These are phyloP conservation scores for Poterioochromonas sp. DNA, from an alignment of 352 stramenopile species.

Conservation along the genomic window DNA sequence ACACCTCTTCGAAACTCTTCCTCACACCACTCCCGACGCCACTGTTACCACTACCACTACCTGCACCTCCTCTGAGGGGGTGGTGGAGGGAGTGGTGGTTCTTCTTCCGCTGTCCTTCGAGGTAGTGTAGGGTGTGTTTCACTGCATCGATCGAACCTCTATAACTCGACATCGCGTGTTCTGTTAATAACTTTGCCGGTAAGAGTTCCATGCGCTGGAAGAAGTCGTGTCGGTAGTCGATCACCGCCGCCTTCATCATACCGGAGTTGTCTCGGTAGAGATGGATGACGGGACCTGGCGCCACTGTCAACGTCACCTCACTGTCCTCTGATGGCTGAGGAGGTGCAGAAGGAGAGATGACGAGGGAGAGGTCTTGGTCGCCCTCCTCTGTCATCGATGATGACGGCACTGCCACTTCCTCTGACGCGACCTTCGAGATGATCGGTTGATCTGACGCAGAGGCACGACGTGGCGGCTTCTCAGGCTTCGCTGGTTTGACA, in stretches of 20 bases:
- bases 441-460: too few species aligned
- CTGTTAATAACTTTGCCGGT: background rate
- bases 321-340: too few species aligned
- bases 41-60: too few species aligned
- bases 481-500: too few species aligned
- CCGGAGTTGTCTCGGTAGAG: background rate
- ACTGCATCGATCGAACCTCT: background rate
- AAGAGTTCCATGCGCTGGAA: background rate
- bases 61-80: background rate
- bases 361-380: too few species aligned
- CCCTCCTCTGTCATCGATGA: too few species aligned
- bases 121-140: too few species aligned
- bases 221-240: background rate
- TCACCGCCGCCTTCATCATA: background rate
- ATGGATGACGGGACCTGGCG: constrained; percentile 2
- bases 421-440: background rate
- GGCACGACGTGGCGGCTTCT: too few species aligned
- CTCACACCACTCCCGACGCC: too few species aligned
- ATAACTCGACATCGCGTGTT: background rate
- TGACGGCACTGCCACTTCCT: background rate
- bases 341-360: too few species aligned
- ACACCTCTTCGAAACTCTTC: too few species aligned
- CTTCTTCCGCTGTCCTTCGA: too few species aligned
- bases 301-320: background rate
- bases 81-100: background rate